Evolutionary conservation across 2,329 filamentous ascomycete genomes (phyloP).

Genomic region (Clathrospora elynae): DNA sequence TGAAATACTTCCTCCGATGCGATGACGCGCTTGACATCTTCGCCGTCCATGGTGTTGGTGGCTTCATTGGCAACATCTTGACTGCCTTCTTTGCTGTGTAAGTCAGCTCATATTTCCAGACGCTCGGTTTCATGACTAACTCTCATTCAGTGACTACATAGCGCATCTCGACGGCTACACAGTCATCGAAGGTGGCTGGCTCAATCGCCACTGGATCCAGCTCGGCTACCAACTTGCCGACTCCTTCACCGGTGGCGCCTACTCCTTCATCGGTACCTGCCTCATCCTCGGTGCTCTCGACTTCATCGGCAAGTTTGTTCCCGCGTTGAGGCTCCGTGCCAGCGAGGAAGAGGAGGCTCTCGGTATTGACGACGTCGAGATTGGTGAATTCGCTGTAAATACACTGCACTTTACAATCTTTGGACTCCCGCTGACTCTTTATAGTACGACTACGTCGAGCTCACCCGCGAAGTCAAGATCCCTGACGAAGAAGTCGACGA

Average conservation of each 20-base stretch:
- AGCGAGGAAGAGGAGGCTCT: constrained; percentile 78
- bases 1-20: constrained; percentile 80
- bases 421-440: constrained; percentile 12
- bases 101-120: constrained; percentile 30
- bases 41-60: constrained; percentile 64
- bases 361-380: constrained; percentile 87
- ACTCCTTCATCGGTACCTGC: constrained; percentile 78
- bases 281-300: constrained; percentile 66
- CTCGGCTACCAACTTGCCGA: constrained; percentile 84
- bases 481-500: constrained; percentile 48
- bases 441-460: constrained; percentile 85
- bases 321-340: constrained; percentile 74
- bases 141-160: constrained; percentile 68
- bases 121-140: constrained; percentile 3
- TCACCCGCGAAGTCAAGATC: constrained; percentile 64
- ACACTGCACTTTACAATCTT: not conserved
- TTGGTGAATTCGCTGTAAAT: constrained; percentile 84
- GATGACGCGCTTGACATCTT: constrained; percentile 85
- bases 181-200: constrained; percentile 75
- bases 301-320: constrained; percentile 78
- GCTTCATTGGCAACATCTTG: constrained; percentile 63
- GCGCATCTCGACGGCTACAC: constrained; percentile 75
- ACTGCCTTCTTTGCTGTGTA: constrained; percentile 77
- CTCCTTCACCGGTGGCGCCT: constrained; percentile 73
- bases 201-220: constrained; percentile 83